phyloP scores from a whole-genome alignment of 2,329 filamentous ascomycete species.

The Herpotrichia juniperi region DNA sequence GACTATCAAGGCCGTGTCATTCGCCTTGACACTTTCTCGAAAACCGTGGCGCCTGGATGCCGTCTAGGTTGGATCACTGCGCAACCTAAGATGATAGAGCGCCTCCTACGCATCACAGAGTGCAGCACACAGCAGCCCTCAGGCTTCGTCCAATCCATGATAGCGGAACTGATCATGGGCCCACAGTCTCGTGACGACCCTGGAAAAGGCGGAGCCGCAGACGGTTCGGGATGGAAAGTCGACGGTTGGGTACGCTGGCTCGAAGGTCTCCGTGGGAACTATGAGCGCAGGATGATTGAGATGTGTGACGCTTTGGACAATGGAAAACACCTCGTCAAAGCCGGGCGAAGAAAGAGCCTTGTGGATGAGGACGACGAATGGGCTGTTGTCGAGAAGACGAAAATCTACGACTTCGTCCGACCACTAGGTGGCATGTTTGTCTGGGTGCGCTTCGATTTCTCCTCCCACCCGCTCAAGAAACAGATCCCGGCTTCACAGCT shows the following conservation, averaged over 20 bases:
- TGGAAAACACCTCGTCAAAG: conserved; percentile 69
- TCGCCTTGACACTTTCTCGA: conserved; percentile 91
- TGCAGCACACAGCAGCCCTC: conserved; percentile 81
- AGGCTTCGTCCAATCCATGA: conserved; percentile 85
- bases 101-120: conserved; percentile 76
- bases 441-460: conserved; percentile 77
- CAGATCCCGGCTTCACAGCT: conserved; percentile 62
- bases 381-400: conserved; percentile 75
- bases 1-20: conserved; percentile 88
- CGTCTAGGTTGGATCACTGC: conserved; percentile 90
- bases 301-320: conserved; percentile 79
- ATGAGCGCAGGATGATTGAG: conserved; percentile 81
- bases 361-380: conserved; percentile 64
- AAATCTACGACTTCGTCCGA: conserved; percentile 77
- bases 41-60: conserved; percentile 88
- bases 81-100: conserved; percentile 78
- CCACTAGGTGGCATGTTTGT: conserved; percentile 92
- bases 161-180: conserved; percentile 78
- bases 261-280: conserved; percentile 79
- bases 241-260: conserved; percentile 93
- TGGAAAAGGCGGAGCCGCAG: conserved; percentile 52
- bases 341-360: conserved; percentile 51
- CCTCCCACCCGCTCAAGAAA: conserved; percentile 72
- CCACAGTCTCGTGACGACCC: conserved; percentile 63
- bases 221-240: conserved; percentile 73